Base-by-base conservation (phyloP, 140 eudicot genomes). In the Artemisia princeps region DNA sequence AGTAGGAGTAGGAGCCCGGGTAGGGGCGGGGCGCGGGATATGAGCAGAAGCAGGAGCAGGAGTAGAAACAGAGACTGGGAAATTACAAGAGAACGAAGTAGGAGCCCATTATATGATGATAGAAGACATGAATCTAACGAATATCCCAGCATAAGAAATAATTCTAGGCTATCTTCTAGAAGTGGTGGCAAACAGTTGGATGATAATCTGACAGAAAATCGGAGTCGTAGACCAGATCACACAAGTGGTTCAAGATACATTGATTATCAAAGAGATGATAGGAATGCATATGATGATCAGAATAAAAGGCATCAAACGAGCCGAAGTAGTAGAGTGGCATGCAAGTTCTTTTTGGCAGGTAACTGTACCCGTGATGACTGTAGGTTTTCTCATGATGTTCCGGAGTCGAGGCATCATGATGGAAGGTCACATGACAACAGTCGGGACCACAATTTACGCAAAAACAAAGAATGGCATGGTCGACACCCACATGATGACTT, bases 341-440 rank as follows among this genome's bases (percentile, higher is more conserved):
- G 97, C 83, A 86, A 62, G 74, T 84, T 17, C 62, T 89, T 89
- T 86, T 64, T 77, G 12, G 84, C 69, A 10, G 97, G 97, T 58
- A 82, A 79, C 45, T 89, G 97, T 64, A 65, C 77, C 33, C 78
- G 92, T 26, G 86, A 78, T 61, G 74, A 84, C 72, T 89, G 97
- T 76, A 82, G 67, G 64, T 86, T 84, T 70, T 86, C 86, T 71
- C 97, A 89, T 78, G 87, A 80, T 59, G 64, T 50, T 66, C 75
- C 72, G 10, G 74, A 68, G 24, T 16, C 60, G 15, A 28, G 49
- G 17, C 49, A 16, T 63, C 49, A 24, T 48, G 84, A 68, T 52
- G 76, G 51, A 23, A 78, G 83, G 60, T 52, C 79, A 60, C 60
- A 28, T 17, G 80, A 77, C 53, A 77, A 68, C 37, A 51, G 55